Evolutionary conservation across 1,139 yeast species (phyloP).

Genomic region (Scheffersomyces segobiensis): DNA sequence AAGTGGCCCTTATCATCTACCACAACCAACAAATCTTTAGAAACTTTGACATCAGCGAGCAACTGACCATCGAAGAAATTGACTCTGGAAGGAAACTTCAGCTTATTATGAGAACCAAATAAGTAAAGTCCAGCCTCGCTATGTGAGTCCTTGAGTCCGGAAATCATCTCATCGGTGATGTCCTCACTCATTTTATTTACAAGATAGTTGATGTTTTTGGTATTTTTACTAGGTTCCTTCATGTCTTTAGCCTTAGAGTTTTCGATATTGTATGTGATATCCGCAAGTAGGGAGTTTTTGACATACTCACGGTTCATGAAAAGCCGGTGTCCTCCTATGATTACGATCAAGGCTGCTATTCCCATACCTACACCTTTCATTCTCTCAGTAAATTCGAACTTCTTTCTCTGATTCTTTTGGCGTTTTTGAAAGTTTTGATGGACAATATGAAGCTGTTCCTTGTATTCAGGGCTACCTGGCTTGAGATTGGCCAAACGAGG

Average conservation of each 20-base stretch:
- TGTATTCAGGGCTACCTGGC: slow-evolving; percentile 41
- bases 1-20: slow-evolving; percentile 75
- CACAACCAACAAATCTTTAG: slow-evolving; percentile 52
- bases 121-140: slow-evolving; percentile 37
- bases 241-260: slow-evolving; percentile 27
- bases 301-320: slow-evolving; percentile 43
- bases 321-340: slow-evolving; percentile 39
- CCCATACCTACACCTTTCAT: slow-evolving; percentile 38
- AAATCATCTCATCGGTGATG: slow-evolving; percentile 34
- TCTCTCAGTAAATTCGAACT: slow-evolving; percentile 34
- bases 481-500: slow-evolving; percentile 33
- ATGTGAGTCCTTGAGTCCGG: slow-evolving; percentile 25
- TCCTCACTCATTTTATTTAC: slow-evolving; percentile 29
- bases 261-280: slow-evolving; percentile 31
- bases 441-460: slow-evolving; percentile 29
- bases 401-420: slow-evolving; percentile 21
- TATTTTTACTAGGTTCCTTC: slow-evolving; percentile 29
- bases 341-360: slow-evolving; percentile 28
- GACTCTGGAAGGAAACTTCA: slow-evolving; percentile 59
- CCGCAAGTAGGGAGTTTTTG: slow-evolving; percentile 25
- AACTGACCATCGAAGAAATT: slow-evolving; percentile 62
- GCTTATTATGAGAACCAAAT: slow-evolving; percentile 33
- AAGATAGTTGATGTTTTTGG: slow-evolving; percentile 24
- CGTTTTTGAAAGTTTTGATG: slow-evolving; percentile 28
- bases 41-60: slow-evolving; percentile 58